Evolutionary conservation across 225 moss, liverwort and hornwort species (phyloP).

Genomic region (Neckera pumila): DNA sequence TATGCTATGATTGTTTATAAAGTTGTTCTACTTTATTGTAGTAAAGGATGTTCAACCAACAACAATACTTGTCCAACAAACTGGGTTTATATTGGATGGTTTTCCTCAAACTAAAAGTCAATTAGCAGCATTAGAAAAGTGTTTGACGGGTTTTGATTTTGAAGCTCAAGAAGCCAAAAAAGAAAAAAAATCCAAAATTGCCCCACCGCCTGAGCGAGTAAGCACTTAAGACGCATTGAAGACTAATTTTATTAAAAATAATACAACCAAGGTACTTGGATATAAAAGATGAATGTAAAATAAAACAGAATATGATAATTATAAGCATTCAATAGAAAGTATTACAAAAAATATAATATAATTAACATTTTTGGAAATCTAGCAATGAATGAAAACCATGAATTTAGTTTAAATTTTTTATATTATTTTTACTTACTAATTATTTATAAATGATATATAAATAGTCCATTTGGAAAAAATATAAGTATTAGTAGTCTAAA

Average conservation of each 20-base stretch:
- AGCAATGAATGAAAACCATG: background rate
- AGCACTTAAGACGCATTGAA: background rate
- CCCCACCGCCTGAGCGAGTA: conserved; percentile 56
- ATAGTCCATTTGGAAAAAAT: background rate
- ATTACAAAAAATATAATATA: no score
- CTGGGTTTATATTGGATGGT: conserved; percentile 67
- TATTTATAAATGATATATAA: background rate
- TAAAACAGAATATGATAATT: no score
- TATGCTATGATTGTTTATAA: no score
- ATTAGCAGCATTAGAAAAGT: conserved; percentile 56
- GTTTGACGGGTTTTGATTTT: conserved; percentile 57
- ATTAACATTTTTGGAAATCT: background rate
- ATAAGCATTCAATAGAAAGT: background rate
- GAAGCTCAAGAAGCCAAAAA: conserved; percentile 32
- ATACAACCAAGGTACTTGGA: background rate
- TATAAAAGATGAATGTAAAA: background rate
- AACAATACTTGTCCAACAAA: background rate
- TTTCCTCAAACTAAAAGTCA: conserved; percentile 66
- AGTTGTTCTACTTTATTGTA: background rate
- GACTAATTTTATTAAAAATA: background rate
- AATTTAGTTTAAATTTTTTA: no score
- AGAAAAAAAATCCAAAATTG: conserved; percentile 54
- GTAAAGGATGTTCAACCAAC: background rate
- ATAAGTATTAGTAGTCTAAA: background rate
- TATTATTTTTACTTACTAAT: background rate